Evolutionary conservation across 352 stramenopile species (phyloP).

Genomic region (Globisporangium nunn): DNA sequence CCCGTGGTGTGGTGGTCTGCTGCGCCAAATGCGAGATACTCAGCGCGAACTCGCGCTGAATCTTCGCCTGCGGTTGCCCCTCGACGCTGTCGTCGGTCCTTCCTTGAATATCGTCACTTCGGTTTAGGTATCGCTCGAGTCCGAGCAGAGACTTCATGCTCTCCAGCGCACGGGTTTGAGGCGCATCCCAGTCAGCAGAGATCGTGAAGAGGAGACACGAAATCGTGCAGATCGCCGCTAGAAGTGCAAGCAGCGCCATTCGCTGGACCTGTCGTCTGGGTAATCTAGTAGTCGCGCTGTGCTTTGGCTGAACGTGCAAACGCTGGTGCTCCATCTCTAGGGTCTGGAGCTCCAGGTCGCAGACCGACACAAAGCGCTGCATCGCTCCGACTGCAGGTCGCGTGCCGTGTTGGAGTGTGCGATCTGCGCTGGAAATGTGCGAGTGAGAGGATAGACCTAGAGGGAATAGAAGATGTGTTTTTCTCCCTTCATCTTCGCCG

Average conservation of each 20-base stretch:
- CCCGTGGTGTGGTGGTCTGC: constrained; percentile 23
- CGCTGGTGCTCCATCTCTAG: not conserved
- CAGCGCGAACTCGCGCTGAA: constrained; percentile 12
- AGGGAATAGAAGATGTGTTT: not conserved
- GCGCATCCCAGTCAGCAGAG: constrained; percentile 3
- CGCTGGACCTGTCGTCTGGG: constrained; percentile 4
- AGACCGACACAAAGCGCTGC: constrained; percentile 11
- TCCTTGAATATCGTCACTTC: not conserved
- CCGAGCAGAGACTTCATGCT: constrained; percentile 5
- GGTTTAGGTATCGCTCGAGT: not conserved
- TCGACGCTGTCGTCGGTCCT: not conserved
- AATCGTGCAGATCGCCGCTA: constrained; percentile 3
- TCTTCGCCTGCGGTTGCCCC: not conserved
- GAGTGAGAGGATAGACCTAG: not conserved
- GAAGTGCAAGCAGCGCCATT: constrained; percentile 3
- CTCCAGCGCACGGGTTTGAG: constrained; percentile 3
- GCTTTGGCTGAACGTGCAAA: constrained; percentile 3
- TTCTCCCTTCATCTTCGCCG: not conserved
- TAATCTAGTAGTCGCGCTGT: not conserved
- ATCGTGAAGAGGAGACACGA: constrained; percentile 8
- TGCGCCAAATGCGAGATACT: constrained; percentile 14
- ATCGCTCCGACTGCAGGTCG: not conserved
- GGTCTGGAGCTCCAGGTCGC: constrained; percentile 11
- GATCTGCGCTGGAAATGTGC: not conserved
- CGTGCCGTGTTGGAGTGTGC: not conserved